phyloP scores from a whole-genome alignment of 1,284 basidiomycete genomes.

The Cutaneotrichosporon cavernicola region DNA sequence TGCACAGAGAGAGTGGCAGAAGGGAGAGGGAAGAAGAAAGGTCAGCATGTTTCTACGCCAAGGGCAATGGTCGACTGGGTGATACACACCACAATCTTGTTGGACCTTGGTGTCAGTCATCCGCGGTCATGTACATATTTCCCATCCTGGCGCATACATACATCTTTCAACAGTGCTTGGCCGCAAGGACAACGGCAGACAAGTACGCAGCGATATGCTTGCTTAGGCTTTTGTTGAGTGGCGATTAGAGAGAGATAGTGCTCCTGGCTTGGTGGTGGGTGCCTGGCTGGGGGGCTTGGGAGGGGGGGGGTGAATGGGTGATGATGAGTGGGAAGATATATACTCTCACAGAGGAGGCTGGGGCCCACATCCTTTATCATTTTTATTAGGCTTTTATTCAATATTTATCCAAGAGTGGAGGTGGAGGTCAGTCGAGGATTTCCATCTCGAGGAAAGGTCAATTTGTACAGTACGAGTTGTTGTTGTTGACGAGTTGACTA shows the following conservation, averaged over 20 bases:
- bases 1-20: not conserved
- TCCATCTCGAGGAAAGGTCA: constrained; percentile 2
- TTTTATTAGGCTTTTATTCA: not conserved
- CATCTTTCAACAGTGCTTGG: constrained; percentile 22
- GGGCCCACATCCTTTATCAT: constrained; percentile 5
- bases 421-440: constrained; percentile 17
- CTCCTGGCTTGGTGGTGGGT: not conserved
- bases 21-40: not conserved
- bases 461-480: no score
- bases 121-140: not conserved
- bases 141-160: constrained; percentile 18
- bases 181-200: not conserved
- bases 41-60: constrained; percentile 8
- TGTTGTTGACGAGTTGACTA: not conserved
- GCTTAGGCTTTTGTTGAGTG: not conserved
- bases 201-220: not conserved
- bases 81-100: constrained; percentile 52
- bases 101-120: constrained; percentile 50
- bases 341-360: not conserved
- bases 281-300: not conserved
- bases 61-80: not conserved
- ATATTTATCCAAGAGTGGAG: constrained; percentile 9
- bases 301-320: not conserved
- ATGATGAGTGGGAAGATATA: constrained; percentile 9
- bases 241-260: not conserved